These are phyloP conservation scores for Fusarium mangiferae DNA, from an alignment of 2,329 filamentous ascomycete species.

Conservation along the genomic window DNA sequence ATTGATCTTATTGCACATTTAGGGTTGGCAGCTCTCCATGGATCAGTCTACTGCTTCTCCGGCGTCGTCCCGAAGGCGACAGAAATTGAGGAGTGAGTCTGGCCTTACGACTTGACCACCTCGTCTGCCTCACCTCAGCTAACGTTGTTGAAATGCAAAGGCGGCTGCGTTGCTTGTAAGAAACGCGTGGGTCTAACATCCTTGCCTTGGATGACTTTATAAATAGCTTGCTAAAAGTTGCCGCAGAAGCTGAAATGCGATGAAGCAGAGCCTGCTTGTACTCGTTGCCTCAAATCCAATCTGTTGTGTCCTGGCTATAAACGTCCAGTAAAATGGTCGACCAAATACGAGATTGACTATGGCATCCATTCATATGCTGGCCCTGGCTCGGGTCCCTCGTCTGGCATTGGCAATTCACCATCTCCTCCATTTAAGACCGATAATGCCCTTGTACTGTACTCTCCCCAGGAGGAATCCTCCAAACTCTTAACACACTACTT, in stretches of 20 bases:
- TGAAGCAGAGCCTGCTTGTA: conserved; percentile 23
- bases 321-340: conserved; percentile 33
- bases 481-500: conserved; percentile 21
- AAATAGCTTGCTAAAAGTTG: neutral
- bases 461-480: neutral
- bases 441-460: neutral
- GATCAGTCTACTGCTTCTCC: neutral
- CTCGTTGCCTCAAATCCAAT: conserved; percentile 23
- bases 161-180: conserved; percentile 1
- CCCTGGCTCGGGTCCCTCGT: neutral
- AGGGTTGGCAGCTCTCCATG: neutral
- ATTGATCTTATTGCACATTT: no score
- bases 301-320: conserved; percentile 27
- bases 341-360: conserved; percentile 28
- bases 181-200: neutral
- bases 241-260: conserved; percentile 34
- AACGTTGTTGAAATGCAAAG: neutral
- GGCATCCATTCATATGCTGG: neutral
- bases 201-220: rapidly evolving
- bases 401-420: neutral
- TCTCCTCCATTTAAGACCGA: neutral
- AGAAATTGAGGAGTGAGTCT: neutral
- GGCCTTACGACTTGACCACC: no score
- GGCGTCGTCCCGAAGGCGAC: neutral
- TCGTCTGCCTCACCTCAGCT: neutral